phyloP scores from a whole-genome alignment of 352 stramenopile genomes.

The Hyaloperonospora arabidopsidis region DNA sequence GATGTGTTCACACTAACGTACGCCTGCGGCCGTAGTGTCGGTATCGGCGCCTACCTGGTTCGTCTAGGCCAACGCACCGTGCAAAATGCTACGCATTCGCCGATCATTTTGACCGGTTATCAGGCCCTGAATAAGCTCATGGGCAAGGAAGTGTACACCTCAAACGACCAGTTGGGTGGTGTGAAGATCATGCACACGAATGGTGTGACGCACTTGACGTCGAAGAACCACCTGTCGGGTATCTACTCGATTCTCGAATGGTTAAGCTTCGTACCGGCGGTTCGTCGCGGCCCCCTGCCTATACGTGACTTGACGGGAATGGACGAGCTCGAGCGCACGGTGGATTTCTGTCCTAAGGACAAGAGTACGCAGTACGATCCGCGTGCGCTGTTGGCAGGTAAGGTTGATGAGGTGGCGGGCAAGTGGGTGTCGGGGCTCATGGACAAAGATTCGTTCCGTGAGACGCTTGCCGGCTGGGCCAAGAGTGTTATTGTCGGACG shows the following conservation, averaged over 20 bases:
- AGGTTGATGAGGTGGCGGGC: conserved; percentile 63
- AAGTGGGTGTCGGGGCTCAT: conserved; percentile 93
- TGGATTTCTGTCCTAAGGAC: conserved; percentile 89
- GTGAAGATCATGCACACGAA: conserved; percentile 99
- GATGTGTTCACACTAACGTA: conserved; percentile 99
- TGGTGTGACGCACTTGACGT: conserved; percentile 96
- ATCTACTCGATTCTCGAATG: conserved; percentile 95
- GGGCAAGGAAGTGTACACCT: conserved; percentile 99
- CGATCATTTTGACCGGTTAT: conserved; percentile 99
- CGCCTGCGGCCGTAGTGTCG: conserved; percentile 97
- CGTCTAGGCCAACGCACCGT: conserved; percentile 98
- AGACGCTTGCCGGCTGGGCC: conserved; percentile 97
- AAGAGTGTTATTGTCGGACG: conserved; percentile 98
- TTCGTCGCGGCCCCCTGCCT: conserved; percentile 65
- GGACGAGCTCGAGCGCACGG: conserved; percentile 82
- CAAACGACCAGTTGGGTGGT: conserved; percentile 99
- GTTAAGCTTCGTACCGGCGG: conserved; percentile 97
- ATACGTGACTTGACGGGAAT: conserved; percentile 76
- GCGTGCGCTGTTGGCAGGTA: conserved; percentile 87
- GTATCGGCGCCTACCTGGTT: conserved; percentile 99
- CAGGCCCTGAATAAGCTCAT: conserved; percentile 99
- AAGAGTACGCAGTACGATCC: conserved; percentile 94
- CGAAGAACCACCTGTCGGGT: conserved; percentile 94
- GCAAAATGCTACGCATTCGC: conserved; percentile 94
- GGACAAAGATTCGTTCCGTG: conserved; percentile 97